Base-by-base conservation (phyloP, 306 rosid species). In the Clitoria ternatea region DNA sequence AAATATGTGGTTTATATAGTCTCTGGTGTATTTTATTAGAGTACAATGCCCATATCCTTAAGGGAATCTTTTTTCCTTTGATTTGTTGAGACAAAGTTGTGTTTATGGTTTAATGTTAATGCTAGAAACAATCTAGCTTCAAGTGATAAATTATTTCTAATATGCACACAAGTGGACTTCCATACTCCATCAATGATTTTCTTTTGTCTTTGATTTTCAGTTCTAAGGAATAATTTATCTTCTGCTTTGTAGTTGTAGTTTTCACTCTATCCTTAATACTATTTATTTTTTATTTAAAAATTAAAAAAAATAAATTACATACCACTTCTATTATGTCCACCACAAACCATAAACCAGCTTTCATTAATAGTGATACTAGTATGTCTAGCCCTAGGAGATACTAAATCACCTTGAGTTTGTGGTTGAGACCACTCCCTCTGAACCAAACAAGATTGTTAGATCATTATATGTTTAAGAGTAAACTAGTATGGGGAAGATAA, bases 341-440 rank as follows among this genome's bases (percentile, higher is more conserved):
- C 98, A 18, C 98, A 96, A 72, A 88, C 96, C 59, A 90, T 80
- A 82, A 83, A 89, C 96, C 98, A 92, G 80, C 83, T 75, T 50
- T 82, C 96, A 67, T 73, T 86, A 66, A 92, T 56, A n/a, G n/a
- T n/a, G n/a, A n/a, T n/a, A n/a, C n/a, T n/a, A n/a, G n/a, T n/a
- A n/a, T n/a, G n/a, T n/a, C 96, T 96, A 69, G 96, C 98, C 83
- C 98, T 84, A 55, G 96, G 88, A 78, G 85, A 72, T 66, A 83
- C 89, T 60, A 86, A 71, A 74, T 89, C 96, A 69, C 96, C 96
- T 79, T 86, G 88, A 76, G 81, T 40, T 81, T 86, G 83, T 49
- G 98, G 98, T 68, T 86, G 95, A 43, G 98, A 92, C 98, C 98
- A 92, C 71, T 92, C 96, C 96, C 83, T 74, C 98, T 88, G 88